A percentile compares a stretch with the other conserved stretches of the same genome.
These are phyloP conservation scores for Citrus glauca DNA, from an alignment of 345 rosid genomes.

Conservation along the genomic window DNA sequence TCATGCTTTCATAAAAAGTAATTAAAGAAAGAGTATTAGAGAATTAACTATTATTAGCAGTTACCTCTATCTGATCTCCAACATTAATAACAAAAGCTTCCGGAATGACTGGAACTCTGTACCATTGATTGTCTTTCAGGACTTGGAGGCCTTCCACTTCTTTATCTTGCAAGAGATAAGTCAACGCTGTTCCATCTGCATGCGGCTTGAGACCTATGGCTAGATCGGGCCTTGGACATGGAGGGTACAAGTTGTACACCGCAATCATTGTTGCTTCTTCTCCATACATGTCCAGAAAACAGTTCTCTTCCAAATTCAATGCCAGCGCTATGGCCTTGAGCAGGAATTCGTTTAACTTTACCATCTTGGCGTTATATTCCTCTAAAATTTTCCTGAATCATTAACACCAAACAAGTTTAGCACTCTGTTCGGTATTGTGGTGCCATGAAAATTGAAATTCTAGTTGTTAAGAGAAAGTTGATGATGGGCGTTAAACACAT, in stretches of 20 bases:
- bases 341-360: conserved; percentile 20
- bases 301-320: conserved; percentile 39
- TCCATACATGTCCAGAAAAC: conserved; percentile 48
- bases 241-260: conserved; percentile 61
- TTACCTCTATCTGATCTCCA: conserved; percentile 62
- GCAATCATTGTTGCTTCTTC: conserved; percentile 30
- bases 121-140: conserved; percentile 48
- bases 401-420: not conserved
- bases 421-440: not conserved
- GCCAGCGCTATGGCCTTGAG: conserved; percentile 55
- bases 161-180: conserved; percentile 52
- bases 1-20: not conserved
- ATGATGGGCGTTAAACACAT: no score
- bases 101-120: conserved; percentile 42
- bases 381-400: conserved; percentile 33
- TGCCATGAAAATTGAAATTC: no score
- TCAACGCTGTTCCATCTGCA: conserved; percentile 57
- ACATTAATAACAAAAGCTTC: conserved; percentile 47
- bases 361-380: conserved; percentile 36
- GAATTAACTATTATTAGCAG: not conserved
- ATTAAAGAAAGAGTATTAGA: not conserved
- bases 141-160: conserved; percentile 56
- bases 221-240: conserved; percentile 52
- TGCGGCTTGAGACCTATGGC: conserved; percentile 57
- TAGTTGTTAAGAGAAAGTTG: no score